A percentile compares a stretch with the other conserved stretches of the same genome.
These are phyloP conservation scores for Arthroderma uncinatum DNA, from an alignment of 2,329 filamentous ascomycete species.

Conservation along the genomic window DNA sequence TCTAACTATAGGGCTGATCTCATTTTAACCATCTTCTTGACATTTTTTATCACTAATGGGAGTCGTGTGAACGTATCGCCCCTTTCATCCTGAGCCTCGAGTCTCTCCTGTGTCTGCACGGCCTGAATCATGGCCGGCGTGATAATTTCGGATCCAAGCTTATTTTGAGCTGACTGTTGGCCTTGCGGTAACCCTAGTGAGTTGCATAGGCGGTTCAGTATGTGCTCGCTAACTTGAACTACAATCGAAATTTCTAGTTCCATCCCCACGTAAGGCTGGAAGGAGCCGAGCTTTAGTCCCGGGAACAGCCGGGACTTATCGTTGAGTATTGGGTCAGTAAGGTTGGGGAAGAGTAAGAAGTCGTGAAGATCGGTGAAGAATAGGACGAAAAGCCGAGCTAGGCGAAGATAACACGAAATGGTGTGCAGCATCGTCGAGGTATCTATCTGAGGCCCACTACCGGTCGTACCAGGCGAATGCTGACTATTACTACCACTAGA, in stretches of 20 bases:
- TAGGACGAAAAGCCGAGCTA: background rate
- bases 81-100: constrained; percentile 1
- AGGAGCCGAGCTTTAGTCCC: background rate
- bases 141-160: background rate
- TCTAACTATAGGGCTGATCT: background rate
- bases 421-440: background rate
- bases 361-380: background rate
- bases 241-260: constrained; percentile 2
- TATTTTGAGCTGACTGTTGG: background rate
- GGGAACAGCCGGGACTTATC: background rate
- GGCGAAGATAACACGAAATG: background rate
- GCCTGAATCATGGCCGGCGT: background rate
- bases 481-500: background rate
- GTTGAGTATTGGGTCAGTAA: background rate
- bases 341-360: background rate
- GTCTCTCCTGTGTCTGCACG: background rate
- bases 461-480: background rate
- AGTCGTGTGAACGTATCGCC: background rate
- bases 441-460: background rate
- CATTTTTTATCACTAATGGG: background rate
- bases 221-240: constrained; percentile 5
- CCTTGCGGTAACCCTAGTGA: background rate
- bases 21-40: background rate
- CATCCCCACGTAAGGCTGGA: background rate
- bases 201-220: background rate